A percentile compares a stretch with the other conserved stretches of the same genome.
Evolutionary conservation across 129 eudicot genomes (phyloP).

Genomic region (Lonicera japonica): DNA sequence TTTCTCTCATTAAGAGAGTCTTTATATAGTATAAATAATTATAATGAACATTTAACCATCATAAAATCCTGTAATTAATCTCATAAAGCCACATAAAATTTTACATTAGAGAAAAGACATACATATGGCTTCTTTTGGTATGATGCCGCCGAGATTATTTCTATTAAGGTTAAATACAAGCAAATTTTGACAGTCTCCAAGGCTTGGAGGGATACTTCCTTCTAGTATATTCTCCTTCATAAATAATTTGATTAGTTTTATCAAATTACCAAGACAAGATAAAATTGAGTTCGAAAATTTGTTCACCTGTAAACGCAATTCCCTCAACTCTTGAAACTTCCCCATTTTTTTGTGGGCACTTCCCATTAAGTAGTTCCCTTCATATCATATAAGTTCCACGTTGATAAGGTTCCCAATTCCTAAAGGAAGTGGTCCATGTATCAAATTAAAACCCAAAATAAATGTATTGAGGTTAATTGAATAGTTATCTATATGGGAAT

Average conservation of each 20-base stretch:
- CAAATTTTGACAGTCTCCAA: conserved; percentile 4
- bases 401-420: conserved; percentile 14
- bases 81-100: too few species aligned
- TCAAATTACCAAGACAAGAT: conserved; percentile 13
- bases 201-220: conserved; percentile 6
- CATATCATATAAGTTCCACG: not conserved
- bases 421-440: conserved; percentile 16
- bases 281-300: conserved; percentile 9
- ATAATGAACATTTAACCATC: too few species aligned
- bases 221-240: conserved; percentile 3
- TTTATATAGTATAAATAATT: too few species aligned
- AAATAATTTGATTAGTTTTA: not conserved
- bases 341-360: conserved; percentile 10
- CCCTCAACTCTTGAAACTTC: not conserved
- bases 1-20: too few species aligned
- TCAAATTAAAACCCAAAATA: not conserved
- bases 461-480: not conserved
- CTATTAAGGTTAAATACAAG: not conserved
- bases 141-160: not conserved
- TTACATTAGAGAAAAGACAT: not conserved
- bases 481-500: conserved; percentile 11
- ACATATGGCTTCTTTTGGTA: not conserved
- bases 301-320: not conserved
- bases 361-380: not conserved
- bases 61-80: too few species aligned